Evolutionary conservation across 148 eudicot genomes (phyloP), one percentile per base, ranked within the genome.

Genomic region (Oxyria digyna): DNA sequence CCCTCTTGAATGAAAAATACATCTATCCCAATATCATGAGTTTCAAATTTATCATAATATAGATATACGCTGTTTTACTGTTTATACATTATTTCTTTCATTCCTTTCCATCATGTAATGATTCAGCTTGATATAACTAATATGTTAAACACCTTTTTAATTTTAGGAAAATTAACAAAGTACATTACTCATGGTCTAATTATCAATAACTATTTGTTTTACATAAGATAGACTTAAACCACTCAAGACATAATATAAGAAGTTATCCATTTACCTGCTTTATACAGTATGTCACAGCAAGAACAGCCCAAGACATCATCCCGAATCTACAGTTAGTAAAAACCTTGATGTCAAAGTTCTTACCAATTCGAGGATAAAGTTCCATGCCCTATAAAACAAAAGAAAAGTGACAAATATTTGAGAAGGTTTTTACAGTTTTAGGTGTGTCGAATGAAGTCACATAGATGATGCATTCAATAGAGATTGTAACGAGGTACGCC

Each of bases 251-350:
- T 24, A 26, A 24, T 3, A 55, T 26, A 12, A 24, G 18, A 13
- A 49, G 12, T 8, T 49, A 26, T 62, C 1, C 17, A 29, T 26
- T 62, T 74, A 94, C 98, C 96, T 94, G 96, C 82, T 94, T 94
- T 72, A 94, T 88, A 81, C 92, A 90, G 73, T 90, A 94, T 15
- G 98, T 94, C 72, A 94, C 76, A 70, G 97, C 89, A 78, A 94
- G 91, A 77, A 94, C 96, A n/a, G 98, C 97, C 98, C 98, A 94
- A 57, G 97, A 88, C 97, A 94, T 90, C 98, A 94, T 94, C 71
- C 97, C 97, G 73, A 94, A 94, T 81, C 97, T 90, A 80, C 97
- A 90, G 79, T 94, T 94, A 1, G 98, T 94, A 71, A 94, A 90
- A 67, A 94, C 96, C 80, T 90, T 94, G 35, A 90, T 88, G 75